Conservation (phyloP, 1,284 basidiomycete genomes). For the Cryptococcus sp. region DNA sequence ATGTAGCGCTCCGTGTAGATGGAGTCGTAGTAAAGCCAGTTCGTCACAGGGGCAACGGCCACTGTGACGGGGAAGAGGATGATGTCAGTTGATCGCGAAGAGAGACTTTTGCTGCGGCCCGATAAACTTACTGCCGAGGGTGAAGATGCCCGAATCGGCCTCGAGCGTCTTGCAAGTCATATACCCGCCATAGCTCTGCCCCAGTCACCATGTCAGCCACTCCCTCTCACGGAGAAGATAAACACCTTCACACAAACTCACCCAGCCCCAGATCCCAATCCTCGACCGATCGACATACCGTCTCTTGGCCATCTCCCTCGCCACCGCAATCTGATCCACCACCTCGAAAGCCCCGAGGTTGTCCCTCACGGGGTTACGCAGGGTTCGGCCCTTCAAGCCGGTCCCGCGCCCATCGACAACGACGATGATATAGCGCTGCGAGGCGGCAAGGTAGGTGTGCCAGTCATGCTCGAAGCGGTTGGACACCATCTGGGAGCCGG, state of each 20-base stretch:
- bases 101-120: neutral
- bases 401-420: slow-evolving; percentile 91
- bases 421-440: slow-evolving; percentile 80
- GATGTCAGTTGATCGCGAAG: neutral
- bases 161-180: slow-evolving; percentile 90
- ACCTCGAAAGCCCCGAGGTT: slow-evolving; percentile 84
- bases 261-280: slow-evolving; percentile 95
- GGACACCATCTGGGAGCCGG: slow-evolving; percentile 73
- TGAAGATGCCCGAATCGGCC: slow-evolving; percentile 76
- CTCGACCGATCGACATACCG: slow-evolving; percentile 58
- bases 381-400: slow-evolving; percentile 75
- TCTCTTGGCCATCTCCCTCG: slow-evolving; percentile 52
- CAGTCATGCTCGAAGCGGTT: slow-evolving; percentile 69
- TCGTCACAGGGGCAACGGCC: slow-evolving; percentile 59
- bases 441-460: slow-evolving; percentile 80
- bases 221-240: neutral
- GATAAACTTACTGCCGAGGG: slow-evolving; percentile 68
- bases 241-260: slow-evolving; percentile 50
- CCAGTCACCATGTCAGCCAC: slow-evolving; percentile 11
- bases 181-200: slow-evolving; percentile 86
- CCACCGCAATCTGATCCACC: slow-evolving; percentile 79
- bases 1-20: slow-evolving; percentile 87
- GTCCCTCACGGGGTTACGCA: slow-evolving; percentile 78
- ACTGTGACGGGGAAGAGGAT: slow-evolving; percentile 12
- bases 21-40: slow-evolving; percentile 74